A percentile compares a stretch with the other conserved stretches of the same genome.
These are phyloP conservation scores for Penicillium sp. DNA, from an alignment of 2,329 filamentous ascomycete genomes.

Conservation along the genomic window DNA sequence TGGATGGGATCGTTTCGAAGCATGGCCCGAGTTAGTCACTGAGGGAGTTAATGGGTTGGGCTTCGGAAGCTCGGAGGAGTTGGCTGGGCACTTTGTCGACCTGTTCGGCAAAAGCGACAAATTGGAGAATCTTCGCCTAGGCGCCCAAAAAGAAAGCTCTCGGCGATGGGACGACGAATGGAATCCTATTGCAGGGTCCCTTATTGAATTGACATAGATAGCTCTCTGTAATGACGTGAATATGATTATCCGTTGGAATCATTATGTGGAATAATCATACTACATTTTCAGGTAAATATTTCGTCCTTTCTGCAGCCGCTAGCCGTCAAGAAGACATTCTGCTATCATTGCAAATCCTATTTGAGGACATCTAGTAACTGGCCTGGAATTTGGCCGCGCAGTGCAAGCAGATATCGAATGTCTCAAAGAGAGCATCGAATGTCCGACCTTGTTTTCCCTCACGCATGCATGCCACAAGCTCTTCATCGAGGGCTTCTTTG, in stretches of 20 bases:
- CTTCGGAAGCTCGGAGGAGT: slow-evolving; percentile 68
- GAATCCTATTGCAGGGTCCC: slow-evolving; percentile 73
- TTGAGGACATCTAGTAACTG: slow-evolving; percentile 6
- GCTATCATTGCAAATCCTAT: not conserved
- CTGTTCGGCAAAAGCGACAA: slow-evolving; percentile 61
- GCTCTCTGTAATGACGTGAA: not conserved
- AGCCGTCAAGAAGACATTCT: not conserved
- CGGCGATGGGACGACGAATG: slow-evolving; percentile 90
- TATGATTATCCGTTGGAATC: not conserved
- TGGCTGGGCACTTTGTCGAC: slow-evolving; percentile 61
- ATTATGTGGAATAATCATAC: not conserved
- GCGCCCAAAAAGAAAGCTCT: slow-evolving; percentile 70
- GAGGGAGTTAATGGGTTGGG: slow-evolving; percentile 84
- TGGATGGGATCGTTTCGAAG: slow-evolving; percentile 81
- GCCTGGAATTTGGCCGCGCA: slow-evolving; percentile 37
- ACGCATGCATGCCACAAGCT: slow-evolving; percentile 26
- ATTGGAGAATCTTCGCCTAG: slow-evolving; percentile 61
- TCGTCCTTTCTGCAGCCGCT: not conserved
- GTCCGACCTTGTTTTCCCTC: slow-evolving; percentile 17
- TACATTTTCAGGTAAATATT: not conserved
- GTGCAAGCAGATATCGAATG: slow-evolving; percentile 37
- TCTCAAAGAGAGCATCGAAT: slow-evolving; percentile 27
- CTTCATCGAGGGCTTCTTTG: slow-evolving; percentile 49
- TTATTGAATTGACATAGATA: slow-evolving; percentile 54
- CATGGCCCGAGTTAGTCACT: slow-evolving; percentile 84